Percentiles rank a stretch among this genome's conserved stretches.
These are phyloP conservation scores for Phytophthora uliginosa DNA, from an alignment of 352 stramenopile genomes.

Conservation along the genomic window DNA sequence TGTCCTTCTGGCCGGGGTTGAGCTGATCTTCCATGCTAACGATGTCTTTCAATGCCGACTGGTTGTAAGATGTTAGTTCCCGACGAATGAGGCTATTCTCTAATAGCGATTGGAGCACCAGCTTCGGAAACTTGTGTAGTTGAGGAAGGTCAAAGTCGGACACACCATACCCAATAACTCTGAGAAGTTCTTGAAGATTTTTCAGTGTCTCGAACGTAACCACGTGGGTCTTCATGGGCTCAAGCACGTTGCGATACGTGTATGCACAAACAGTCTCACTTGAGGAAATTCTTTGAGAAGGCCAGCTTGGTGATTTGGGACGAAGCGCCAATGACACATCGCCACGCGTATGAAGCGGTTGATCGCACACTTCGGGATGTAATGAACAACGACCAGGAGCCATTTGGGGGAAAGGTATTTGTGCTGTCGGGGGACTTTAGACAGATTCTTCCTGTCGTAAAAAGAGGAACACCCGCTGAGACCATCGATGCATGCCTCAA, in stretches of 20 bases:
- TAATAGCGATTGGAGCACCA: background rate
- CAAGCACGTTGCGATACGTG: background rate
- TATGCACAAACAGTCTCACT: conserved; percentile 25
- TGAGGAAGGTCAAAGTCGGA: conserved; percentile 15
- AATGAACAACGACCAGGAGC: conserved; percentile 14
- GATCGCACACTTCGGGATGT: conserved; percentile 31
- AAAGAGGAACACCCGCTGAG: background rate
- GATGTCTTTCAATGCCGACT: conserved; percentile 8
- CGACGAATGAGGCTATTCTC: conserved; percentile 17
- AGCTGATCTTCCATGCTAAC: conserved; percentile 9
- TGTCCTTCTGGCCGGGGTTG: conserved; percentile 4
- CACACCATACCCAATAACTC: conserved; percentile 11
- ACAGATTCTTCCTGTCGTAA: conserved; percentile 32
- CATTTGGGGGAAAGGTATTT: conserved; percentile 41
- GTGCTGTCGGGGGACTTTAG: conserved; percentile 33
- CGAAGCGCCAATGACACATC: conserved; percentile 14
- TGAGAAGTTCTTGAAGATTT: conserved; percentile 15
- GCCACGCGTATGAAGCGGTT: conserved; percentile 28
- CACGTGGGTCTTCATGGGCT: conserved; percentile 1
- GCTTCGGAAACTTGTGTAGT: conserved; percentile 11
- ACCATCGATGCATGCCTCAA: conserved; percentile 17
- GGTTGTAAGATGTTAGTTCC: conserved; percentile 15
- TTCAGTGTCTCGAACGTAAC: conserved; percentile 26
- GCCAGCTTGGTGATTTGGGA: conserved; percentile 16
- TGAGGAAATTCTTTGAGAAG: conserved; percentile 15